Evolutionary conservation across 371 early-diverging fungal genomes (phyloP).

Genomic region (Fennellomyces sp.): DNA sequence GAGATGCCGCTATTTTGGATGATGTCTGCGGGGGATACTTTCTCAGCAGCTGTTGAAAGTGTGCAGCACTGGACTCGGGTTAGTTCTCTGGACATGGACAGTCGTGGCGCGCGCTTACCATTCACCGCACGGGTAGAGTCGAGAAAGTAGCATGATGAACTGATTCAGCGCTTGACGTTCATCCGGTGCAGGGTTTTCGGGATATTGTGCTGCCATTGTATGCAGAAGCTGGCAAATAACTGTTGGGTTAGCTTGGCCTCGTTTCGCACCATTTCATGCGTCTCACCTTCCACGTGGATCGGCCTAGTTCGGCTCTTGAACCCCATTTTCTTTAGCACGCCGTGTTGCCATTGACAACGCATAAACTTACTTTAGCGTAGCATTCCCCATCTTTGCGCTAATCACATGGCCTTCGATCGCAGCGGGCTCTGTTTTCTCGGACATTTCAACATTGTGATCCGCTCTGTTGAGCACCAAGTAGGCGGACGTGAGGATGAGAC

Average conservation of each 20-base stretch:
- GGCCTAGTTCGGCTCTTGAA: constrained; percentile 82
- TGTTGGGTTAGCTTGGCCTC: not conserved
- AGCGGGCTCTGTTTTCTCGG: not conserved
- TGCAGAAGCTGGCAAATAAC: constrained; percentile 74
- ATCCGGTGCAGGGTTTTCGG: constrained; percentile 79
- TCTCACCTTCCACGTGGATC: constrained; percentile 74
- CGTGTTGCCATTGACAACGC: constrained; percentile 4
- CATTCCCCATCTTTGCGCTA: constrained; percentile 83
- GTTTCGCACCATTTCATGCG: not conserved
- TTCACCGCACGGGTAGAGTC: constrained; percentile 98
- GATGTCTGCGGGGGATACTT: constrained; percentile 86
- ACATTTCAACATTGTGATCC: not conserved
- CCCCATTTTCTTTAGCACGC: not conserved
- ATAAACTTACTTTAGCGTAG: constrained; percentile 69
- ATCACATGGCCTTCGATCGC: constrained; percentile 52
- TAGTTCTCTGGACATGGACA: too few relatives aligned
- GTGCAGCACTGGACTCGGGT: constrained; percentile 69
- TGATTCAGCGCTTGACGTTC: constrained; percentile 80
- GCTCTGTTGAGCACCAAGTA: not conserved
- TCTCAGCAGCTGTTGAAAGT: constrained; percentile 82
- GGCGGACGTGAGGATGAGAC: not conserved
- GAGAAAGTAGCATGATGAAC: constrained; percentile 85
- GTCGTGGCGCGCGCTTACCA: too few relatives aligned
- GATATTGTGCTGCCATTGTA: constrained; percentile 95
- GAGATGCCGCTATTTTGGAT: constrained; percentile 75